Evolutionary conservation across 345 rosid species (phyloP), one percentile per base, ranked within the genome.

Genomic region (Eutrema heterophyllum): DNA sequence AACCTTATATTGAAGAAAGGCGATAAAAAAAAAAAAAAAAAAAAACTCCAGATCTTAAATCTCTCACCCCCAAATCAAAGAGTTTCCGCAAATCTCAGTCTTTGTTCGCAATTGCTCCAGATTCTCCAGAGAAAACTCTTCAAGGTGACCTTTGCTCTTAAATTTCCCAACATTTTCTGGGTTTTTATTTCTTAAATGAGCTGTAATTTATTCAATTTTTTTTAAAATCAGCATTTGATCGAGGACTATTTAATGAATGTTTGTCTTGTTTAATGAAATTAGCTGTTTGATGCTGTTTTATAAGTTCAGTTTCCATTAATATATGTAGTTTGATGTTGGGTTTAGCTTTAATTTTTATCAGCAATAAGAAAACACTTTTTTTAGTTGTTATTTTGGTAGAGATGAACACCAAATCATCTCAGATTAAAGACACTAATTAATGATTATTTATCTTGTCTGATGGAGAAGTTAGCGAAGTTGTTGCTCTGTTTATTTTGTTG

Each of bases 21-120:
- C 59, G 38, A 48, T 51, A 50, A 9, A 66, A 50, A 2, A 51
- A 18, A 66, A 36, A 0, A 48, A n/a, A n/a, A n/a, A n/a, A n/a
- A n/a, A n/a, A 21, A 41, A 51, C 6, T 50, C 36, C 59, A 66
- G 71, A 51, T 66, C 71, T 66, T 51, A 66, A 66, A 24, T 66
- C 46, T 64, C 69, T 64, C 44, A 18, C 3, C 49, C 30, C 32
- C 16, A 40, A 6, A 5, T 39, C 49, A 24, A 46, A 29, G 14
- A n/a, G 18, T 1, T 6, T 53, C 36, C 36, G 5, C 10, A 53
- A 30, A 55, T 32, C 40, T 55, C 63, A 16, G 9, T 58, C 29
- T 18, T 30, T 30, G 6, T 29, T 30, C 53, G 5, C 29, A 54
- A 54, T 15, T 29, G 1, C 53, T 43, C 16, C 11, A n/a, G 27